These are phyloP conservation scores for Penicillium daleae DNA, from an alignment of 495 filamentous ascomycete species.

Conservation along the genomic window DNA sequence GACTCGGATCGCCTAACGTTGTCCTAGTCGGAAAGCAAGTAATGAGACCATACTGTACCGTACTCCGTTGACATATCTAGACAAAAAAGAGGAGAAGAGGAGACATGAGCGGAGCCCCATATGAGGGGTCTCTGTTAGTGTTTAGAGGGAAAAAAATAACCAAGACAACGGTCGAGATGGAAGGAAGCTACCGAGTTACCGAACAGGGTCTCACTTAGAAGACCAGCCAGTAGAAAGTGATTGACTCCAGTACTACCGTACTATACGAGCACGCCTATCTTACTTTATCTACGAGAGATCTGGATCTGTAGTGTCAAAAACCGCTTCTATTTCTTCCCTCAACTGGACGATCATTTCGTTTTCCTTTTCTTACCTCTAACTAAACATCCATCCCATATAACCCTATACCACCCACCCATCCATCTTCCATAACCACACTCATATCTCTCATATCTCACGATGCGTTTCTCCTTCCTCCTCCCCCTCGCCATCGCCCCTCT, in stretches of 20 bases:
- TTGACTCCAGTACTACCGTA: not conserved
- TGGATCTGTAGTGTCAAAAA: not conserved
- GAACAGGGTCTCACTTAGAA: constrained; percentile 4
- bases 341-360: not conserved
- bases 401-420: not conserved
- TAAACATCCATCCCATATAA: not conserved
- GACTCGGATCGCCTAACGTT: not conserved
- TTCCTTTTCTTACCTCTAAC: not conserved
- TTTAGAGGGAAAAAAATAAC: no score
- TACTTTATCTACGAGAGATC: constrained; percentile 2
- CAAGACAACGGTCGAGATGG: constrained; percentile 14
- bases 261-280: constrained; percentile 1
- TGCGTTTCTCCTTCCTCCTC: constrained; percentile 36
- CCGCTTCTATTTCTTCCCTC: not conserved
- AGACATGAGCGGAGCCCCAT: not conserved
- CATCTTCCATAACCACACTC: not conserved
- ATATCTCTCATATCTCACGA: constrained; percentile 15
- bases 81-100: not conserved
- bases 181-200: not conserved
- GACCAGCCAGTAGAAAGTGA: not conserved
- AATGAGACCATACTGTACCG: not conserved
- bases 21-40: not conserved
- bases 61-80: not conserved
- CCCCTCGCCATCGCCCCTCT: constrained; percentile 37
- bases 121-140: not conserved